These are phyloP conservation scores for Atkinsonella hypoxylon DNA, from an alignment of 2,329 filamentous ascomycete genomes.

Conservation along the genomic window DNA sequence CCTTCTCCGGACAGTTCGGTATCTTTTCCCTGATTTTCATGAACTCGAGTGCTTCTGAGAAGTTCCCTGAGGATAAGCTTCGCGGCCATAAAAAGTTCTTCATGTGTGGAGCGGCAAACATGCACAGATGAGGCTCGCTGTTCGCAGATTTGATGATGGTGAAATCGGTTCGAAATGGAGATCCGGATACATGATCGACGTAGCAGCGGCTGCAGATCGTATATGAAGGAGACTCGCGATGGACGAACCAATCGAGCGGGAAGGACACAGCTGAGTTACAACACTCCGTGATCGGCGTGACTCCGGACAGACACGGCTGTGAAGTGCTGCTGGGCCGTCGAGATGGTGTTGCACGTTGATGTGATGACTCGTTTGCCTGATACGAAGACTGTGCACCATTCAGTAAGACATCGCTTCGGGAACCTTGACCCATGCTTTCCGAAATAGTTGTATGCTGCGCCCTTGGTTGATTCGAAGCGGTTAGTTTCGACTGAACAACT, in stretches of 20 bases:
- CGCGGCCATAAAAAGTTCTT: slow-evolving; percentile 19
- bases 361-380: not conserved
- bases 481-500: too few species aligned
- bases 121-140: slow-evolving; percentile 19
- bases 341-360: not conserved
- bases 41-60: slow-evolving; percentile 16
- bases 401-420: too few species aligned
- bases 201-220: slow-evolving; percentile 27
- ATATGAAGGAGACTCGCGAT: slow-evolving; percentile 19
- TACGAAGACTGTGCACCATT: not conserved
- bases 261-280: slow-evolving; percentile 14
- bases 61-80: slow-evolving; percentile 16
- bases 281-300: slow-evolving; percentile 16
- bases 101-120: slow-evolving; percentile 21
- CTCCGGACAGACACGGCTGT: slow-evolving; percentile 8
- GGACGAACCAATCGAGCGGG: slow-evolving; percentile 26
- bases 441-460: too few species aligned
- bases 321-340: slow-evolving; percentile 4
- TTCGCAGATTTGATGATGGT: slow-evolving; percentile 11
- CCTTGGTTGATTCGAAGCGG: too few species aligned
- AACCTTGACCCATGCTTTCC: too few species aligned
- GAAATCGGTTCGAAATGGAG: slow-evolving; percentile 18
- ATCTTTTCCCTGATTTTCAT: slow-evolving; percentile 16
- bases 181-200: slow-evolving; percentile 21
- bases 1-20: slow-evolving; percentile 9